A percentile compares a stretch with the other conserved stretches of the same genome.
Evolutionary conservation across 306 rosid genomes (phyloP).

Genomic region (Quercus agrifolia): DNA sequence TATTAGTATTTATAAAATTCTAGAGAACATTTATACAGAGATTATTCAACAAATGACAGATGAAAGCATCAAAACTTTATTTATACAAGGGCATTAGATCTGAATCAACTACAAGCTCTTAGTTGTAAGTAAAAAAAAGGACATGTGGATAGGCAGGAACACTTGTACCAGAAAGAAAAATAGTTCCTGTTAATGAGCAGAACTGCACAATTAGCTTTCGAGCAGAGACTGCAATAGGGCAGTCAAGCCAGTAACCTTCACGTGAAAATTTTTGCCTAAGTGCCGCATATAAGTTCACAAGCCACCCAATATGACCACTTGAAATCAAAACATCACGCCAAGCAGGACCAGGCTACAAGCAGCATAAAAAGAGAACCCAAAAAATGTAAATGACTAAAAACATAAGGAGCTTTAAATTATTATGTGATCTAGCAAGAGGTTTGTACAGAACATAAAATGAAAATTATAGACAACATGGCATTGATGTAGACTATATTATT

Average conservation of each 20-base stretch:
- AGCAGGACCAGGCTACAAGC: slow-evolving; percentile 83
- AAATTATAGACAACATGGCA: neutral
- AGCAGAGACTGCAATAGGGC: slow-evolving; percentile 85
- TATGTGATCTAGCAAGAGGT: neutral
- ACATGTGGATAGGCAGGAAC: slow-evolving; percentile 16
- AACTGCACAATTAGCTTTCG: slow-evolving; percentile 87
- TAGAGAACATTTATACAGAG: neutral
- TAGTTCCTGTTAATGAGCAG: slow-evolving; percentile 81
- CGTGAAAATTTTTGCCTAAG: slow-evolving; percentile 69
- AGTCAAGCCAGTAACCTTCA: slow-evolving; percentile 89
- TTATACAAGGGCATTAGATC: neutral
- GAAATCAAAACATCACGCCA: slow-evolving; percentile 80
- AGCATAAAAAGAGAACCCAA: slow-evolving; percentile 26
- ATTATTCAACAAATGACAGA: neutral
- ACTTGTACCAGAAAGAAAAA: slow-evolving; percentile 72
- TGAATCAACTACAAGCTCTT: neutral
- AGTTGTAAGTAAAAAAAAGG: slow-evolving; percentile 5
- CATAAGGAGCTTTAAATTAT: slow-evolving; percentile 18
- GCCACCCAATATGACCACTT: slow-evolving; percentile 84
- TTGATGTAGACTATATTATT: neutral
- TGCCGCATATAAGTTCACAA: slow-evolving; percentile 77
- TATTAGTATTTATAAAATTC: too few species aligned
- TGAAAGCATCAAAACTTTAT: neutral
- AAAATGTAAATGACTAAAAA: slow-evolving; percentile 17
- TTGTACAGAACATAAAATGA: neutral